Conservation (phyloP, 2,329 filamentous ascomycete genomes). For the Alternaria ventricosa region DNA sequence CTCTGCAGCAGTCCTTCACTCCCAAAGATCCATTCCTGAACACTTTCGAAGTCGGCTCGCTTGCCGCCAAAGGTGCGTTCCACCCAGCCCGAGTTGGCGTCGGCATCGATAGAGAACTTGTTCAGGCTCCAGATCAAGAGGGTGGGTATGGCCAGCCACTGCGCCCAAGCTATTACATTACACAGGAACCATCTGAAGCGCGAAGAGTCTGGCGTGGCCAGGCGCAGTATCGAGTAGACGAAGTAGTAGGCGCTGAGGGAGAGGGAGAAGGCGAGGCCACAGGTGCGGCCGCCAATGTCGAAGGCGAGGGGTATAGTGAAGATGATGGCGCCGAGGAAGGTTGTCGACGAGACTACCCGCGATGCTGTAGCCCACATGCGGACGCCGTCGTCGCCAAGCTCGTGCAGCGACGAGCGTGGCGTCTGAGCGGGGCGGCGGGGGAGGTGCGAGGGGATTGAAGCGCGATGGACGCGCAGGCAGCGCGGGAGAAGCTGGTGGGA, state of each 20-base stretch:
- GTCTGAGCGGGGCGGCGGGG: slow-evolving; percentile 30
- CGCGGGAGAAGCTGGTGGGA: slow-evolving; percentile 27
- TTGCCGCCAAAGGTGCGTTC: slow-evolving; percentile 76
- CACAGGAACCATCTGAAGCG: slow-evolving; percentile 75
- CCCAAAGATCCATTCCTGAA: slow-evolving; percentile 89
- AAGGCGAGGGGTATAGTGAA: slow-evolving; percentile 97
- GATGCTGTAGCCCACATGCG: slow-evolving; percentile 78
- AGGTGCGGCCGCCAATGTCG: slow-evolving; percentile 94
- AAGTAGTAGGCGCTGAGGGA: slow-evolving; percentile 91
- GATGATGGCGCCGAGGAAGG: slow-evolving; percentile 90
- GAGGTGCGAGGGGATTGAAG: slow-evolving; percentile 15
- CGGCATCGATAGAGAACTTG: slow-evolving; percentile 92
- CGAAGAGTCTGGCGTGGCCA: slow-evolving; percentile 80
- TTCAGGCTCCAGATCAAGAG: slow-evolving; percentile 95
- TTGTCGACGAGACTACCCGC: slow-evolving; percentile 76
- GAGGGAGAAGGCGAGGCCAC: slow-evolving; percentile 91
- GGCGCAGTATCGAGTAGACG: slow-evolving; percentile 78
- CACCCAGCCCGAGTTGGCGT: slow-evolving; percentile 74
- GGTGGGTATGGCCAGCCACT: slow-evolving; percentile 85
- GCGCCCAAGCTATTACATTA: slow-evolving; percentile 73
- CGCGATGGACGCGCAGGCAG: slow-evolving; percentile 40
- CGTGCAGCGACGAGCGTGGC: slow-evolving; percentile 54
- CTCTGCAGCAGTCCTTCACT: slow-evolving; percentile 81
- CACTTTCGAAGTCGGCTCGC: slow-evolving; percentile 67
- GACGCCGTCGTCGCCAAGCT: slow-evolving; percentile 54